Conservation (phyloP, 2,329 filamentous ascomycete species). For the Penicillium sp. region DNA sequence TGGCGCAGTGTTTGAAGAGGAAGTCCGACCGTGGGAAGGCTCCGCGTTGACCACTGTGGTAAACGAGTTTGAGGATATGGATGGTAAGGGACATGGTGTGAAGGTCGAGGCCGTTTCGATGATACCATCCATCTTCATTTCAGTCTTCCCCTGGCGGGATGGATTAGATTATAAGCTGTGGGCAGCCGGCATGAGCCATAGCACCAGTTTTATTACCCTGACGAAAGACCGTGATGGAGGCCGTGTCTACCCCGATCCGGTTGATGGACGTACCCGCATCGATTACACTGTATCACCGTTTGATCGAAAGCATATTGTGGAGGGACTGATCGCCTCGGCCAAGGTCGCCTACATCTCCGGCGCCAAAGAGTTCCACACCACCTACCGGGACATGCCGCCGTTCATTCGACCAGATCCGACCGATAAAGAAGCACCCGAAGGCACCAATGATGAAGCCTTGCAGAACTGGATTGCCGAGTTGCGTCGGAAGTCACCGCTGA, state of each 20-base stretch:
- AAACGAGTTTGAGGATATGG: constrained; percentile 77
- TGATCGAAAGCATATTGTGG: constrained; percentile 72
- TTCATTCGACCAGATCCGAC: constrained; percentile 58
- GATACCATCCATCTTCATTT: constrained; percentile 69
- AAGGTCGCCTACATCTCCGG: constrained; percentile 80
- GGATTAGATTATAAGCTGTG: constrained; percentile 75
- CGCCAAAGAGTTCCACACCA: constrained; percentile 76
- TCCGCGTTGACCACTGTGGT: constrained; percentile 80
- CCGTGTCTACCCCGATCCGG: constrained; percentile 72
- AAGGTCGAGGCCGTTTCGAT: constrained; percentile 80
- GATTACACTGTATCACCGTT: constrained; percentile 72
- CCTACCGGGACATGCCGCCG: constrained; percentile 64
- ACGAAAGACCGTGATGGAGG: constrained; percentile 77
- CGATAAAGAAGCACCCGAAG: constrained; percentile 37
- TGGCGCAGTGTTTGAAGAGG: constrained; percentile 68
- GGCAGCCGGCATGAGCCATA: constrained; percentile 69
- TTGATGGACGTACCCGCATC: constrained; percentile 66
- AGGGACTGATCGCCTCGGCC: constrained; percentile 71
- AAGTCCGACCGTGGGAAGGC: constrained; percentile 74
- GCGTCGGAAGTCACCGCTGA: constrained; percentile 49
- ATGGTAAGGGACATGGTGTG: constrained; percentile 76
- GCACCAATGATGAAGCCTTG: constrained; percentile 60
- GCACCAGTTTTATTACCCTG: constrained; percentile 73
- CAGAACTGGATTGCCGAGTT: constrained; percentile 59
- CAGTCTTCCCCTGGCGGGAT: constrained; percentile 67